Base-by-base conservation (phyloP, 202 grass and related monocot species). In the Dendrocalamus latiflorus region DNA sequence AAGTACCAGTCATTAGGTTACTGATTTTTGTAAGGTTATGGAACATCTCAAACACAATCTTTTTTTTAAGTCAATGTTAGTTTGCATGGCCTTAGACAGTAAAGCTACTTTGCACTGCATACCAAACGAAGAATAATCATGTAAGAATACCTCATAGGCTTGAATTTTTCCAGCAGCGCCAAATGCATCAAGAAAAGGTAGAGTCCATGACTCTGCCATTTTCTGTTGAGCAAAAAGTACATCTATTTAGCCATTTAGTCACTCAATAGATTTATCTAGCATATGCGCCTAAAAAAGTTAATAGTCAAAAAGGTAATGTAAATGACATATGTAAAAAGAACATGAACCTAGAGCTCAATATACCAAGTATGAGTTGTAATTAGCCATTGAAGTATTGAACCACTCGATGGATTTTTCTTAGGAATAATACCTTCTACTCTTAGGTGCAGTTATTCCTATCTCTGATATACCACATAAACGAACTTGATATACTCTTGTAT, bases 121-220 rank as follows among this genome's bases (percentile, higher is more conserved):
- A 77, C 7, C 2, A 78, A 80, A 53, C 34, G 45, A 56, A 33
- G 33, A 82, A 86, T 34, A 42, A 53, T 75, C 56, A 44, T 45
- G 36, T 63, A 68, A n/a, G 33, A 49, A 45, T 83, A 94, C 92
- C 92, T 94, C 89, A 78, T 86, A 91, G 25, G 80, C 63, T 90
- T 88, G 84, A 53, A 90, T 70, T 47, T 87, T 88, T 12, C 81
- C 81, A 72, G 33, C 9, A 81, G 59, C 82, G 78, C 85, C 72
- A 58, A 91, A 91, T 70, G 81, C 65, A 86, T 91, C 82, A 71
- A 88, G 66, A 64, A 91, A 86, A 81, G 89, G 89, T 78, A 74
- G 41, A 71, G 57, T 88, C 92, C 92, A 94, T n/a, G 92, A 90
- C 51, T 94, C 92, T 59, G 28, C 70, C 92, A 94, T 94, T 88